Conservation (phyloP, 441 rosid species). For the Gossypium gossypioides region DNA sequence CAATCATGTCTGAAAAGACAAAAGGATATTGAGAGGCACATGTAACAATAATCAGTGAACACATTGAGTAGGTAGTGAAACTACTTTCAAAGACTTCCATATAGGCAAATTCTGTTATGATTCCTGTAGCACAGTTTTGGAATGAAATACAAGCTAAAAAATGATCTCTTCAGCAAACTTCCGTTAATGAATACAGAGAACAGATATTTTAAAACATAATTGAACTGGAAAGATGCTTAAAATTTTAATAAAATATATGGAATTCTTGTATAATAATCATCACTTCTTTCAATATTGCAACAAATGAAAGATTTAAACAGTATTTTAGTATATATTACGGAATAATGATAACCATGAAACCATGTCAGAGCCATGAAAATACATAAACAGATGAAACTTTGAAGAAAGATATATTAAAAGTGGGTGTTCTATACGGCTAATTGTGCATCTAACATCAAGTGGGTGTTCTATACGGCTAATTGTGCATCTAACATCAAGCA, state of each 20-base stretch:
- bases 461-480: background rate
- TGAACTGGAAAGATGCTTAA: background rate
- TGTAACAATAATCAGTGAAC: background rate
- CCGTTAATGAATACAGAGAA: background rate
- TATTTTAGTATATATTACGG: background rate
- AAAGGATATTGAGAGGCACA: background rate
- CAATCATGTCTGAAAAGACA: constrained; percentile 2
- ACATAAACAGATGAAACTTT: background rate
- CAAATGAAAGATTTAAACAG: background rate
- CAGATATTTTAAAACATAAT: background rate
- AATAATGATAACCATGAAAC: background rate
- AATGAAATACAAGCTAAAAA: background rate
- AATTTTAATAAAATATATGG: background rate
- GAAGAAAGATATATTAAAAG: background rate
- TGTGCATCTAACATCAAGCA: background rate
- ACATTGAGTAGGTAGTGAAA: background rate
- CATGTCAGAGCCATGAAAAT: background rate
- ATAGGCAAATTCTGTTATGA: background rate
- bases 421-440: background rate
- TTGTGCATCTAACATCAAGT: background rate
- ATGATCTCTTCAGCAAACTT: background rate
- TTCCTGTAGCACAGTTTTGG: background rate
- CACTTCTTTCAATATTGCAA: background rate
- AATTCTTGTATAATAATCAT: background rate
- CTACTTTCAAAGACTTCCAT: background rate